Evolutionary conservation across 441 rosid species (phyloP).

Genomic region (Eutrema salsugineum): DNA sequence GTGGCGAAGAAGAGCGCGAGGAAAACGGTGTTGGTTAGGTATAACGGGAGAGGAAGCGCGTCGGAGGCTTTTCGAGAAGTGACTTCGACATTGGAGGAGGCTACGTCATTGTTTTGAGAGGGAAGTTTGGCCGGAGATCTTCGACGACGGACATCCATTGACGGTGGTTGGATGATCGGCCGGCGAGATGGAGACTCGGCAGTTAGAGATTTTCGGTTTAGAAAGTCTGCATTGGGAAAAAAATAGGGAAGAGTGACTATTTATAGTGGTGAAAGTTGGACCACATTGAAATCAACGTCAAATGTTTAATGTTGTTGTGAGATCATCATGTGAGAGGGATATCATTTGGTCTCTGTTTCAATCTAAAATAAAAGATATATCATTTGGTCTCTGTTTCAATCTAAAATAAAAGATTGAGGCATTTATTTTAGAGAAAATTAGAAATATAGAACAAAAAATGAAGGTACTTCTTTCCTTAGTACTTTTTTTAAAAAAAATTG

Average conservation of each 20-base stretch:
- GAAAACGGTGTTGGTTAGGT: slow-evolving; percentile 41
- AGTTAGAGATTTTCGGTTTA: no score
- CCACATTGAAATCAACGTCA: not conserved
- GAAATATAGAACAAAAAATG: no score
- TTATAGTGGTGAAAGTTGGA: not conserved
- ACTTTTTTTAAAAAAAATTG: no score
- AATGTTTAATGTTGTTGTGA: not conserved
- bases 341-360: not conserved
- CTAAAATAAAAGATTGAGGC: no score
- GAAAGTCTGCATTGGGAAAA: not conserved
- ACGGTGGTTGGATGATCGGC: slow-evolving; percentile 1
- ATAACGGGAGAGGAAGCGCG: slow-evolving; percentile 45
- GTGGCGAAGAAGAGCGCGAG: slow-evolving; percentile 45
- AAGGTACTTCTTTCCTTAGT: no score
- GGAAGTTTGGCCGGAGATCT: not conserved
- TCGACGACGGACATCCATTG: slow-evolving; percentile 44
- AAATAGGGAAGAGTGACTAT: not conserved
- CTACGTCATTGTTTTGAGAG: not conserved
- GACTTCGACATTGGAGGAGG: not conserved
- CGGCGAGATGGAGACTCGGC: not conserved
- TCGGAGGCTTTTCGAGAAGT: slow-evolving; percentile 36
- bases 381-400: not conserved
- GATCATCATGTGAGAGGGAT: not conserved
- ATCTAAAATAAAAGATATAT: no score
- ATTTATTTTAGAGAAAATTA: no score